phyloP scores from a whole-genome alignment of 768 basidiomycete genomes.

The Amanita inopinata region DNA sequence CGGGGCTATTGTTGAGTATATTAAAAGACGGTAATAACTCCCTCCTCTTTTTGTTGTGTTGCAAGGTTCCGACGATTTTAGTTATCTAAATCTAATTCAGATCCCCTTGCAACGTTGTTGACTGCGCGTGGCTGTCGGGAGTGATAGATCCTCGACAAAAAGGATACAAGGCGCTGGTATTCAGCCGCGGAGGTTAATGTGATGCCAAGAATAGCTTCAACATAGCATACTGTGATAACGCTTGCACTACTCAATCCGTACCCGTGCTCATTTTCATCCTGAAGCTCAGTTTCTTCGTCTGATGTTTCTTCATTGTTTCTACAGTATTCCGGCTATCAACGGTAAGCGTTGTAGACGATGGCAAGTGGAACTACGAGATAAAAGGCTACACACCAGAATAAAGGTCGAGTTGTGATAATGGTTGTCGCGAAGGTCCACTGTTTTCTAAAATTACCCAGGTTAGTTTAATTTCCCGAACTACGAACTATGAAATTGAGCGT shows the following conservation, averaged over 20 bases:
- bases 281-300: constrained; percentile 1
- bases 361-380: neutral
- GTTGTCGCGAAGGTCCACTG: neutral
- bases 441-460: constrained; percentile 4
- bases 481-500: neutral
- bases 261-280: neutral
- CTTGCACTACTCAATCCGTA: neutral
- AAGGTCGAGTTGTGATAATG: neutral
- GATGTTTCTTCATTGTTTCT: neutral
- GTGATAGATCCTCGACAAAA: neutral
- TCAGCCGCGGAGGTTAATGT: neutral
- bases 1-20: neutral
- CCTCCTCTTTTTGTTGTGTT: neutral
- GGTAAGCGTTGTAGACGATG: neutral
- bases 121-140: neutral
- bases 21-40: neutral
- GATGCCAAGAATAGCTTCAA: neutral
- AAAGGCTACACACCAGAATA: neutral
- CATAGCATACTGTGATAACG: constrained; percentile 3
- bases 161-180: neutral
- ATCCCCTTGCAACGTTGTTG: neutral
- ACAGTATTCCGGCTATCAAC: neutral
- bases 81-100: neutral
- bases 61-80: neutral
- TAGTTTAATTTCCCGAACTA: neutral